These are phyloP conservation scores for Penicillium palitans DNA, from an alignment of 2,329 filamentous ascomycete species.

Conservation along the genomic window DNA sequence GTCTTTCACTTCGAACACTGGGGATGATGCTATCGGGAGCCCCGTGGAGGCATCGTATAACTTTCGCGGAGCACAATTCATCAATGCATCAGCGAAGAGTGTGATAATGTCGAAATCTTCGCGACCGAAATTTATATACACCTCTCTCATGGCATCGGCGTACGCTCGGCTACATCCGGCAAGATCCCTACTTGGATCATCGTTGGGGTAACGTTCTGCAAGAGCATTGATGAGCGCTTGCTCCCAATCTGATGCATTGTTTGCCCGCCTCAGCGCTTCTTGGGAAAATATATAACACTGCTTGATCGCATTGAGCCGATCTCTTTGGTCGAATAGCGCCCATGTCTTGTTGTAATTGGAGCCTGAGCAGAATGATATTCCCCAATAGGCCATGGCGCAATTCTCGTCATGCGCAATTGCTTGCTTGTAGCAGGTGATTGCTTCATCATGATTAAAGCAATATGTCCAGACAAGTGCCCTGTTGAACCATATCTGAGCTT, in stretches of 20 bases:
- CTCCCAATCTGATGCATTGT: conserved; percentile 26
- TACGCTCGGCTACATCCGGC: conserved; percentile 17
- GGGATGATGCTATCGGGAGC: conserved; percentile 43
- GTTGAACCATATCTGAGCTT: conserved; percentile 37
- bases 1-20: conserved; percentile 56
- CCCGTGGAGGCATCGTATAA: conserved; percentile 60
- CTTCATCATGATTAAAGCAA: conserved; percentile 39
- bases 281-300: conserved; percentile 18
- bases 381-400: conserved; percentile 37
- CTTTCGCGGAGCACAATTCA: conserved; percentile 64
- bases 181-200: conserved; percentile 15
- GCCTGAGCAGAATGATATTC: conserved; percentile 22
- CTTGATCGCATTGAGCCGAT: conserved; percentile 18
- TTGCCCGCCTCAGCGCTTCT: conserved; percentile 12
- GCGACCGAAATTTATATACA: conserved; percentile 17
- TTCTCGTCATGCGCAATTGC: conserved; percentile 29
- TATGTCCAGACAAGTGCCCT: conserved; percentile 37
- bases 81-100: conserved; percentile 63
- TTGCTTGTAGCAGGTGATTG: conserved; percentile 34
- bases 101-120: conserved; percentile 62
- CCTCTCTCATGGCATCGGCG: conserved; percentile 19
- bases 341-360: conserved; percentile 28
- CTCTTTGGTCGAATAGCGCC: conserved; percentile 18
- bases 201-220: conserved; percentile 22
- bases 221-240: conserved; percentile 21